phyloP scores from a whole-genome alignment of 352 stramenopile species.

The Phytophthora hibernalis region DNA sequence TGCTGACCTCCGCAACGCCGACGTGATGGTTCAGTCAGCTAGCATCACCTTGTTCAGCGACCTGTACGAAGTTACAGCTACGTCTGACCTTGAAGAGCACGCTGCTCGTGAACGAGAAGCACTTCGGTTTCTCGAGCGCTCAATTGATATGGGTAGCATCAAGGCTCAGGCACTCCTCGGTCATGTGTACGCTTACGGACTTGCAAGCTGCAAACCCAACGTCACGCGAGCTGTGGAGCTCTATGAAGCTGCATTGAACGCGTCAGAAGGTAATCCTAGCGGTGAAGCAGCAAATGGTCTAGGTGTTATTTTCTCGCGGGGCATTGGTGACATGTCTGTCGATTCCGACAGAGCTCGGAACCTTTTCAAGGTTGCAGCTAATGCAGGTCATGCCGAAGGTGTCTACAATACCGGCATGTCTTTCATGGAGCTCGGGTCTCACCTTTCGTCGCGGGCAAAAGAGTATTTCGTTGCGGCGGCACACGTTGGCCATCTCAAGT shows the following conservation, averaged over 20 bases:
- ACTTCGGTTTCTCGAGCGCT: slow-evolving; percentile 47
- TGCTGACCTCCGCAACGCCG: slow-evolving; percentile 26
- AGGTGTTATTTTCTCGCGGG: slow-evolving; percentile 66
- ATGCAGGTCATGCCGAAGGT: slow-evolving; percentile 67
- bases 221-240: slow-evolving; percentile 42
- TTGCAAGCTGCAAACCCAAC: slow-evolving; percentile 46
- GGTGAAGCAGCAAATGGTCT: slow-evolving; percentile 75
- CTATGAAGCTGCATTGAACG: slow-evolving; percentile 60
- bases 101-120: slow-evolving; percentile 42
- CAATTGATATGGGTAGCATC: slow-evolving; percentile 44
- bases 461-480: slow-evolving; percentile 75
- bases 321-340: slow-evolving; percentile 33
- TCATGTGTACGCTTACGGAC: slow-evolving; percentile 69
- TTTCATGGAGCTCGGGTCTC: slow-evolving; percentile 35
- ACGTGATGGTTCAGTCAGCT: slow-evolving; percentile 55
- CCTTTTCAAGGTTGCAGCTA: slow-evolving; percentile 61
- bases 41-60: slow-evolving; percentile 71
- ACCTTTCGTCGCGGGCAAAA: slow-evolving; percentile 39
- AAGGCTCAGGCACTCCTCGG: slow-evolving; percentile 61
- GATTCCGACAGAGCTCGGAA: slow-evolving; percentile 57
- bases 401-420: slow-evolving; percentile 77
- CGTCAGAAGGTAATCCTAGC: slow-evolving; percentile 22
- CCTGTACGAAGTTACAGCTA: slow-evolving; percentile 29
- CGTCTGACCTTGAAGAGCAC: slow-evolving; percentile 34
- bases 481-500: slow-evolving; percentile 78